Evolutionary conservation across 169 alveolate genomes (phyloP).

Genomic region (Cryptosporidium andersoni): DNA sequence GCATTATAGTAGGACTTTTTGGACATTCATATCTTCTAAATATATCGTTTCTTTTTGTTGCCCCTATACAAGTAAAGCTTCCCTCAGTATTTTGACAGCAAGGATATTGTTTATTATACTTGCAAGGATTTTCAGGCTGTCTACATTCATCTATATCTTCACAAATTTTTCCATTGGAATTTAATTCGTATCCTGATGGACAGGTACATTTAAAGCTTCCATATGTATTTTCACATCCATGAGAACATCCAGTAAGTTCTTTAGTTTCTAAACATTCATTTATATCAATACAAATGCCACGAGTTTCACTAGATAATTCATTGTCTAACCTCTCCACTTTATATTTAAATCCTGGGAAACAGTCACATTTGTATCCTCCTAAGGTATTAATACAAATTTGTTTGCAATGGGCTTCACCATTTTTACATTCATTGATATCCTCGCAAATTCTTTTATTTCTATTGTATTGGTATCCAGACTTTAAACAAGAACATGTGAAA

Average conservation of each 20-base stretch:
- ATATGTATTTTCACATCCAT: conserved; percentile 53
- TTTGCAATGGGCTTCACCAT: conserved; percentile 71
- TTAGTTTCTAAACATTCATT: conserved; percentile 75
- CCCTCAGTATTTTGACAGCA: conserved; percentile 75
- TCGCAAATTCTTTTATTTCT: conserved; percentile 70
- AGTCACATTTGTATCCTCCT: conserved; percentile 75
- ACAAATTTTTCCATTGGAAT: conserved; percentile 71
- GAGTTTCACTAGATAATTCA: conserved; percentile 38
- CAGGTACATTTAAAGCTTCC: conserved; percentile 75
- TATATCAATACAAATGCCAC: conserved; percentile 73
- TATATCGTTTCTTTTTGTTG: conserved; percentile 33
- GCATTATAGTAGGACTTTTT: too few relatives aligned
- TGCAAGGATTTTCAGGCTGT: conserved; percentile 52
- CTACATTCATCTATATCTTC: conserved; percentile 79
- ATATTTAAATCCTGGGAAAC: conserved; percentile 71
- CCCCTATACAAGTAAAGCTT: conserved; percentile 73
- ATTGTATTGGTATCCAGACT: conserved; percentile 70
- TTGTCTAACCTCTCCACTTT: neutral
- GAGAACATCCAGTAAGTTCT: conserved; percentile 70
- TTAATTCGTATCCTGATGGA: conserved; percentile 57
- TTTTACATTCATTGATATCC: conserved; percentile 77
- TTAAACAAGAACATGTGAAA: conserved; percentile 71
- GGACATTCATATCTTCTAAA: conserved; percentile 54
- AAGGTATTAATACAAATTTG: conserved; percentile 73
- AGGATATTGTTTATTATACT: conserved; percentile 42